Evolutionary conservation across 1,139 yeast genomes (phyloP).

Genomic region (Suhomyces bribrorum): DNA sequence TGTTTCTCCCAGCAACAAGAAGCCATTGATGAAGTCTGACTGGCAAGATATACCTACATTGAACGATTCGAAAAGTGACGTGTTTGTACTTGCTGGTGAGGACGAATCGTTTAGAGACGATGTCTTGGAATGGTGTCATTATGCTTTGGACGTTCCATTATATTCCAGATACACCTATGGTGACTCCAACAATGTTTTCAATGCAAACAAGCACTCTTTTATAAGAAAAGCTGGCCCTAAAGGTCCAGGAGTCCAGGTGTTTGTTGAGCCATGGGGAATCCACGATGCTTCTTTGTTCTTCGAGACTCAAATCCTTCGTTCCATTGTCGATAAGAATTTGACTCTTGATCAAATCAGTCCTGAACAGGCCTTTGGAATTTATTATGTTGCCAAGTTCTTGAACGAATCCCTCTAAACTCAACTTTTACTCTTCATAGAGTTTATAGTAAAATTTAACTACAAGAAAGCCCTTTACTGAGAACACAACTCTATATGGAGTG

Average conservation of each 20-base stretch:
- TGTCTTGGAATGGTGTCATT: slow-evolving; percentile 36
- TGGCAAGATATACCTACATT: slow-evolving; percentile 41
- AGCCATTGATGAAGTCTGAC: slow-evolving; percentile 21
- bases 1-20: slow-evolving; percentile 23
- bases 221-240: slow-evolving; percentile 16
- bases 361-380: slow-evolving; percentile 30
- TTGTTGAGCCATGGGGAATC: slow-evolving; percentile 47
- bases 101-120: slow-evolving; percentile 49
- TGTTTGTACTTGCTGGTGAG: slow-evolving; percentile 42
- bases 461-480: too few species aligned
- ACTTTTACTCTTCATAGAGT: too few species aligned
- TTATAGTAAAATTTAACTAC: too few species aligned
- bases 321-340: slow-evolving; percentile 8
- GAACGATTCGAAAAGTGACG: slow-evolving; percentile 25
- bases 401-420: slow-evolving; percentile 21
- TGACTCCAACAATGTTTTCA: slow-evolving; percentile 25
- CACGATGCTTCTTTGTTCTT: slow-evolving; percentile 42
- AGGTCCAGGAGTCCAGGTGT: slow-evolving; percentile 23
- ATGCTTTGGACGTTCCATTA: slow-evolving; percentile 33
- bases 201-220: slow-evolving; percentile 22
- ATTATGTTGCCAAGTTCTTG: slow-evolving; percentile 29
- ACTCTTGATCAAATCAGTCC: slow-evolving; percentile 10
- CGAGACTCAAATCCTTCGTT: slow-evolving; percentile 24
- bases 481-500: too few species aligned
- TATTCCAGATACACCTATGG: slow-evolving; percentile 24